Percentiles rank a stretch among this genome's conserved stretches.
phyloP scores from a whole-genome alignment of 169 alveolate species.

The Cystoisospora suis region DNA sequence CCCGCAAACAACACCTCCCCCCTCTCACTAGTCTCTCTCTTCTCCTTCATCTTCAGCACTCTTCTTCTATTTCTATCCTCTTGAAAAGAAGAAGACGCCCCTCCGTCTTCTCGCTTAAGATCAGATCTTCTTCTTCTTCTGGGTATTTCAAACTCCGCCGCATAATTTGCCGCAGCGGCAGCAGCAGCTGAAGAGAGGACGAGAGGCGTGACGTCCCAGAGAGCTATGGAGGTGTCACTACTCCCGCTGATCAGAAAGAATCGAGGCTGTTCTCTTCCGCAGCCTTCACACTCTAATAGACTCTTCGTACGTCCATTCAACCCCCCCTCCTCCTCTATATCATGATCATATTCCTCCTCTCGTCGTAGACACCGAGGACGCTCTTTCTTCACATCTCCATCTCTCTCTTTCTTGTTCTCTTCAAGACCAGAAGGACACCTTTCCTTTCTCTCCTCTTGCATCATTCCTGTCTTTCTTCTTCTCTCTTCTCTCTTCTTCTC shows the following conservation, averaged over 20 bases:
- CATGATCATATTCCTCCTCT: background rate
- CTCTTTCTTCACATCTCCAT: too few relatives aligned
- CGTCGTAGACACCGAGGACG: background rate
- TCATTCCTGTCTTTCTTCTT: background rate
- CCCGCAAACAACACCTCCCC: too few relatives aligned
- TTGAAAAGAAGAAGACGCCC: too few relatives aligned
- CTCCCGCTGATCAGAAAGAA: constrained; percentile 58
- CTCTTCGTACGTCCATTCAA: too few relatives aligned
- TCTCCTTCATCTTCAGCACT: too few relatives aligned
- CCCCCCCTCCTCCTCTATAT: background rate
- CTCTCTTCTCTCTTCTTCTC: background rate
- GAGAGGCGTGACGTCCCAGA: constrained; percentile 60
- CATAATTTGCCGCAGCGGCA: background rate
- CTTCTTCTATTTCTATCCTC: too few relatives aligned
- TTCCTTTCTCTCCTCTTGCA: too few relatives aligned
- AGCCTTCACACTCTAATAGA: constrained; percentile 43
- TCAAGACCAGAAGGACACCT: too few relatives aligned
- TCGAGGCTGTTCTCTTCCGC: constrained; percentile 48
- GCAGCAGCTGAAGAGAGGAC: constrained; percentile 39
- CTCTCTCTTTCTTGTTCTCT: too few relatives aligned
- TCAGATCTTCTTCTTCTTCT: too few relatives aligned
- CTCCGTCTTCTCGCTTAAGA: too few relatives aligned
- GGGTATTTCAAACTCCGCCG: background rate
- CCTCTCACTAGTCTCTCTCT: too few relatives aligned
- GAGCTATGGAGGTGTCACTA: constrained; percentile 64